phyloP scores from a whole-genome alignment of 148 eudicot genomes.

The Rhododendron molle region DNA sequence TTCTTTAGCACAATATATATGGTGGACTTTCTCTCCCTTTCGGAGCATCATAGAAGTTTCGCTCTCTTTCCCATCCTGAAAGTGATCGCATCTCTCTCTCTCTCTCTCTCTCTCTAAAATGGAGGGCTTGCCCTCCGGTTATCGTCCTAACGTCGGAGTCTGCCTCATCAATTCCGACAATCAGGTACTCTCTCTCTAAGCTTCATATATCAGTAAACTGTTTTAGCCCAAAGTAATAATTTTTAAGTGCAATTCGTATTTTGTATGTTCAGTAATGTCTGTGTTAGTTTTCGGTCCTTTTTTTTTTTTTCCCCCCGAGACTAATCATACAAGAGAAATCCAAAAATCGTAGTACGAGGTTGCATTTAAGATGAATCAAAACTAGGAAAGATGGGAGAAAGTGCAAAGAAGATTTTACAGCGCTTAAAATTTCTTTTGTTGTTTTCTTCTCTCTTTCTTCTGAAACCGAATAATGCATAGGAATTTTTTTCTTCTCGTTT shows the following conservation, averaged over 20 bases:
- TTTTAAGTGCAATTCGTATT: not conserved
- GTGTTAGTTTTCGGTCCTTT: not conserved
- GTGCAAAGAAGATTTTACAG: not conserved
- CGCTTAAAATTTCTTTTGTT: not conserved
- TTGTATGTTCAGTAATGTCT: not conserved
- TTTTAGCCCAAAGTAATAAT: not conserved
- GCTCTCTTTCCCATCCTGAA: not conserved
- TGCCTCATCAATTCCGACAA: slow-evolving; percentile 77
- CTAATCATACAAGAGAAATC: not conserved
- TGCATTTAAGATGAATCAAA: no score
- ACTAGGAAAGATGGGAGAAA: no score
- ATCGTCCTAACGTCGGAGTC: slow-evolving; percentile 96
- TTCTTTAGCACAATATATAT: not conserved
- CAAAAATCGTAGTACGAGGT: not conserved
- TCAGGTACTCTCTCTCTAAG: slow-evolving; percentile 38
- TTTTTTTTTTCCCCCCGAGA: no score
- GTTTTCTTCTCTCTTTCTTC: not conserved
- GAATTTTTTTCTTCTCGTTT: no score
- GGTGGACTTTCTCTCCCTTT: not conserved
- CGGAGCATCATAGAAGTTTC: no score
- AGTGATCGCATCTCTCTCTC: not conserved
- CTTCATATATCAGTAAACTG: not conserved
- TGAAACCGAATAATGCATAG: no score
- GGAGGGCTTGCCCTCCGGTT: slow-evolving; percentile 89
- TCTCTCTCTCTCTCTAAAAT: slow-evolving; percentile 15